Conservation (phyloP, 2,329 filamentous ascomycete genomes). For the Calonectria leucothoes region DNA sequence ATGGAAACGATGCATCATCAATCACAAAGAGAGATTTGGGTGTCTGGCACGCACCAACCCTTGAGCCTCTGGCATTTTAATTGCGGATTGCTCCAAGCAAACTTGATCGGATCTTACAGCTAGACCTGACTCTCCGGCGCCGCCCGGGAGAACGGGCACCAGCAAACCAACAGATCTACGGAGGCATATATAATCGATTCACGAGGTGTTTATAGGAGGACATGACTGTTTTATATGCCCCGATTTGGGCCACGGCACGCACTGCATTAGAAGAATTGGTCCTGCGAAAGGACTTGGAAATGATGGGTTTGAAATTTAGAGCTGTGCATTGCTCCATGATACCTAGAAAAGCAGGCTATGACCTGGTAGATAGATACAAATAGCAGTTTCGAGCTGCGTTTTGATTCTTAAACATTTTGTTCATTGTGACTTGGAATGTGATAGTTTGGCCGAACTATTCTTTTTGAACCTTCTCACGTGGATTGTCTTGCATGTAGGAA, state of each 20-base stretch:
- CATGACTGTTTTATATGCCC: conserved; percentile 32
- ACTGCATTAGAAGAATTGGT: conserved; percentile 19
- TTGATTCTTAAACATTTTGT: not conserved
- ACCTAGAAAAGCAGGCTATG: conserved; percentile 35
- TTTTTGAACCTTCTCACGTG: no score
- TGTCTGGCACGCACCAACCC: conserved; percentile 35
- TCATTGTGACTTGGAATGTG: no score
- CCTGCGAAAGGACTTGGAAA: conserved; percentile 13
- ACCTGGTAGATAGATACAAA: conserved; percentile 15
- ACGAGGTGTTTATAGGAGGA: conserved; percentile 36
- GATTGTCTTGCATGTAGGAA: no score
- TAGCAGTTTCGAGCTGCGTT: not conserved
- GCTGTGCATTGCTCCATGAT: conserved; percentile 34
- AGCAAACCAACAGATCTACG: conserved; percentile 19
- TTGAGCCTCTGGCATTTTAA: conserved; percentile 38
- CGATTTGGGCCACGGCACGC: conserved; percentile 33
- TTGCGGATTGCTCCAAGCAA: conserved; percentile 33
- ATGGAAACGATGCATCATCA: conserved; percentile 12
- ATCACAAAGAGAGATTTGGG: conserved; percentile 13
- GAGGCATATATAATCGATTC: conserved; percentile 14
- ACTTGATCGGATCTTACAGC: not conserved
- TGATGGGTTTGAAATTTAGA: conserved; percentile 23
- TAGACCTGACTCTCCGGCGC: not conserved
- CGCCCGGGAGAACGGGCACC: conserved; percentile 23
- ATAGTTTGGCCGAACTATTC: not conserved